Evolutionary conservation across 306 rosid genomes (phyloP), one percentile per base, ranked within the genome.

Genomic region (Morella rubra): DNA sequence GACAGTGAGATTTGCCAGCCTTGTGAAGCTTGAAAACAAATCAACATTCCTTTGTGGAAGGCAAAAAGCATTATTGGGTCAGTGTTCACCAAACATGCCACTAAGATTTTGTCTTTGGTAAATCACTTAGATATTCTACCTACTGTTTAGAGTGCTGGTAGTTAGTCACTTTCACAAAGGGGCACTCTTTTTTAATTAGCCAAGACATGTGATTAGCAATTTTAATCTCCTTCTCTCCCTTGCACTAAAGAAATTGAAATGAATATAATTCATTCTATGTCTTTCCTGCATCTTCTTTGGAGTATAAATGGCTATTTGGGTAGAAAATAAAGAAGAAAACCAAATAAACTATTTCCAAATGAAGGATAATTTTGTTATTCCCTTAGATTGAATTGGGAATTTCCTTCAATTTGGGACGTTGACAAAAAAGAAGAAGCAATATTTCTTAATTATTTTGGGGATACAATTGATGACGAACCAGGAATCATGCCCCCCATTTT

Each of bases 401-500:
- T 32, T 32, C 37, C 37, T 32, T 32, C 37, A 2, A 32, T 32
- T 32, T 32, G 37, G 37, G 37, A 32, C 37, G 37, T 2, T 32
- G 37, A 32, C 37, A 32, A 32, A 32, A 32, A 32, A 32, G 37
- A 32, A 32, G 37, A 32, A 32, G 37, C 37, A 32, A 32, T 32
- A 32, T 32, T 66, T 66, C 11, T 44, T n/a, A 65, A 41, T 18
- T 65, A 18, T 62, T 14, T 62, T 14, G 16, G n/a, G 24, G 51
- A 20, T 42, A 42, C n/a, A 9, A 65, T 65, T 65, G 50, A 65
- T 65, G 71, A 42, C 5, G 19, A 66, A 7, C 10, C 27, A 9
- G 37, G 10, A 18, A n/a, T 42, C 51, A 42, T 65, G 71, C 13
- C 50, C 50, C 66, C 71, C 71, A 65, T 66, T 49, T 66, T 66